These are phyloP conservation scores for Plasmopara viticola DNA, from an alignment of 352 stramenopile genomes.

Conservation along the genomic window DNA sequence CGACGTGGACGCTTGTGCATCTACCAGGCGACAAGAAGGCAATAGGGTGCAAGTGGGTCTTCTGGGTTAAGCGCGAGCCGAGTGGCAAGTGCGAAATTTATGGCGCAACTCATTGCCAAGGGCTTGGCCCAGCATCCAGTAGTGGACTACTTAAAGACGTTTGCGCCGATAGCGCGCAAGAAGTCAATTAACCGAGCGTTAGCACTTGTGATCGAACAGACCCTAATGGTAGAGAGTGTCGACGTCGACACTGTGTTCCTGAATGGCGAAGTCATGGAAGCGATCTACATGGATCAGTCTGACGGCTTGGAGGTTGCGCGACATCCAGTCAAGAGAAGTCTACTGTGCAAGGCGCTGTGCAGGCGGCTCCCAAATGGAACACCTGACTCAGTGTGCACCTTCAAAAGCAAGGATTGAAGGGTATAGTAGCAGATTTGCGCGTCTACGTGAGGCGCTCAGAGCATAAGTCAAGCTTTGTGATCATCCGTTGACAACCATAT, in stretches of 20 bases:
- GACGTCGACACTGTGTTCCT: background rate
- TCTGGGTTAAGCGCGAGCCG: background rate
- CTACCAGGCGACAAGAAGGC: background rate
- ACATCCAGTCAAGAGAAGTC: background rate
- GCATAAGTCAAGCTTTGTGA: background rate
- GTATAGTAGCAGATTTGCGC: background rate
- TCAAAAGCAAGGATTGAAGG: background rate
- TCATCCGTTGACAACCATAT: background rate
- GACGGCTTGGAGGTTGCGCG: background rate
- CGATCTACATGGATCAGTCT: background rate
- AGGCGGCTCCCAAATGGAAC: background rate
- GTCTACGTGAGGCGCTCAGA: background rate
- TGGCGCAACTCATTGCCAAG: background rate
- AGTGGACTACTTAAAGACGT: background rate
- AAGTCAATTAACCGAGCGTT: background rate
- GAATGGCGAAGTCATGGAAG: background rate
- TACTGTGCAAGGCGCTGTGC: background rate
- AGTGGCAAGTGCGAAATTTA: background rate
- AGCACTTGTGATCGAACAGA: background rate
- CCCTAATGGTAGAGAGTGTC: background rate
- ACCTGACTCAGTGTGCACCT: background rate
- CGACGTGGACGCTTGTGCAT: background rate
- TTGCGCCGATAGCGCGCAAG: background rate
- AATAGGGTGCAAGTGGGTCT: background rate
- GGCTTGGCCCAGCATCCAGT: background rate